Base-by-base conservation (phyloP, 2,329 filamentous ascomycete genomes). In the Mycosphaerella sp. region DNA sequence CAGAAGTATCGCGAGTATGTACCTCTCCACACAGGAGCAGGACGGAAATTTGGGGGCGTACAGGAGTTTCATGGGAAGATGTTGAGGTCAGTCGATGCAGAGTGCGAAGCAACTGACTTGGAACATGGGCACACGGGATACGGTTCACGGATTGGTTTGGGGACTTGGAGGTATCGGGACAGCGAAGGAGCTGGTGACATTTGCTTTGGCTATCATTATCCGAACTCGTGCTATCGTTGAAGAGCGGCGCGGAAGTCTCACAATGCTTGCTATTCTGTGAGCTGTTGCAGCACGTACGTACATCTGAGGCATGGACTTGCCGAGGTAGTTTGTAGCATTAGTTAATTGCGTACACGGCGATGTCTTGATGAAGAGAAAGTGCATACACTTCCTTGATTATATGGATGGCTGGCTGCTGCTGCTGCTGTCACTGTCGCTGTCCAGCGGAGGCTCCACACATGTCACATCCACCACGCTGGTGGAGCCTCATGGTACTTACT, bases 111-210 rank as follows among this genome's bases (percentile, higher is more conserved):
- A 38, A 38, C 34, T 14, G 29, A 31, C 12, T 41, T 38, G n/a
- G 26, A 29, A 39, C 41, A 42, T 53, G 51, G 51, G 38, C 32
- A 40, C 50, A 21, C 14, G 21, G 42, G 12, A 17, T 40, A 42
- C 10, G 42, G 42, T 11, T 29, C 17, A 44, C 42, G 42, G 42
- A 12, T 21, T 44, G 23, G 9, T 17, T 42, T 41, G 34, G 49
- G 54, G 40, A 50, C 45, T 48, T 39, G 32, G 32, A 12, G 32
- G 12, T 49, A 14, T 17, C 21, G 47, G 41, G 41, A 21, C 31
- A 53, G 54, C 54, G 54, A 52, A 23, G 54, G 54, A 56, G 54
- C 54, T 53, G 45, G 50, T 49, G 54, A 43, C 5, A 36, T 31
- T 14, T 48, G 32, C 29, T 54, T 51, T 17, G 40, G 38, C 26